Evolutionary conservation across 2,329 filamentous ascomycete genomes (phyloP).

Genomic region (Lachnellula hyalina): DNA sequence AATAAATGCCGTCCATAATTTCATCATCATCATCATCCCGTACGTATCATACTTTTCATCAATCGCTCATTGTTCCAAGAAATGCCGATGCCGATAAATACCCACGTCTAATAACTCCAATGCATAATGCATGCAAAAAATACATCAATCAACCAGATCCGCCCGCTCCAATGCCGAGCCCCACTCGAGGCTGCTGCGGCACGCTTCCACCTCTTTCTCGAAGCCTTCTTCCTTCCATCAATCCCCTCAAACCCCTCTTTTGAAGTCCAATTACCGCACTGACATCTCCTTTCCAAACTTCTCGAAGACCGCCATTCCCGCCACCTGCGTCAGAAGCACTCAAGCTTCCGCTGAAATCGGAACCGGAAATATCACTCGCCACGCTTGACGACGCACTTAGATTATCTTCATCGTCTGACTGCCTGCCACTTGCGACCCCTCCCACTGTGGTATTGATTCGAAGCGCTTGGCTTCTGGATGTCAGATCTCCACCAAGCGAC

Average conservation of each 20-base stretch:
- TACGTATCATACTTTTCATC: too few relatives aligned
- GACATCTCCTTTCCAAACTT: conserved; percentile 75
- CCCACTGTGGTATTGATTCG: conserved; percentile 46
- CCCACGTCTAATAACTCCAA: not conserved
- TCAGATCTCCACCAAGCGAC: conserved; percentile 14
- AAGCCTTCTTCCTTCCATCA: conserved; percentile 92
- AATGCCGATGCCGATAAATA: too few relatives aligned
- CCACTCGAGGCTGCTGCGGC: conserved; percentile 37
- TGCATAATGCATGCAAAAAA: not conserved
- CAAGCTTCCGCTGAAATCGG: conserved; percentile 29
- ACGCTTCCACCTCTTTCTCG: conserved; percentile 58
- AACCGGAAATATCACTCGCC: conserved; percentile 25
- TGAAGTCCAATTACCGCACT: conserved; percentile 92
- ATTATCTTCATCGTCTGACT: conserved; percentile 32
- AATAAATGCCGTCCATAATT: too few relatives aligned
- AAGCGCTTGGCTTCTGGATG: conserved; percentile 31
- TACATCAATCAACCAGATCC: not conserved
- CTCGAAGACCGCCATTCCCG: conserved; percentile 41
- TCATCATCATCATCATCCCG: too few relatives aligned
- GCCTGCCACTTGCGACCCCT: conserved; percentile 30
- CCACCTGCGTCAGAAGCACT: conserved; percentile 35
- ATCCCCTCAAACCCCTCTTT: conserved; percentile 81
- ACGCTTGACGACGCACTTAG: conserved; percentile 27
- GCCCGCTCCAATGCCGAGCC: conserved; percentile 45
- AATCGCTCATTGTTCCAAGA: too few relatives aligned